Evolutionary conservation across 306 rosid genomes (phyloP), one percentile per base, ranked within the genome.

Genomic region (Alnus rubra): DNA sequence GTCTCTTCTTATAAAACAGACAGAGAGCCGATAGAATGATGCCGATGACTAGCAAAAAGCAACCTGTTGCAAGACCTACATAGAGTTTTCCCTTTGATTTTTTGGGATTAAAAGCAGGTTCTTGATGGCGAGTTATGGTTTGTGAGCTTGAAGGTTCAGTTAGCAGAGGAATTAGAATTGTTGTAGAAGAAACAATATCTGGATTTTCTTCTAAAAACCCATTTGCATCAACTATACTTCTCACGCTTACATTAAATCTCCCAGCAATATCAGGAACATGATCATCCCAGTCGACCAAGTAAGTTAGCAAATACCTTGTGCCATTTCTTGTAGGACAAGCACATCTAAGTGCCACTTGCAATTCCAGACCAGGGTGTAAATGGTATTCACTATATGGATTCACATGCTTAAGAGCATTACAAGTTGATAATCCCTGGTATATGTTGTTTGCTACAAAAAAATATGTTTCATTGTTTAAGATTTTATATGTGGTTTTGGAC

Each of bases 281-380:
- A 60, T 93, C 98, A 23, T 68, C 89, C 80, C 35, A 6, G 48
- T 76, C 55, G 69, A 87, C 82, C 11, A 85, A 52, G 76, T 84
- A 93, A 9, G 93, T 88, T 18, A 89, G 72, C 19, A 91, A 78
- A 79, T 75, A 88, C 78, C 74, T 80, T 54, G 76, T 81, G 71
- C 88, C 91, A 62, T 84, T 72, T 74, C 9, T 31, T 0, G 93
- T 85, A 5, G 97, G 92, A 81, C 96, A 91, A 78, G 98, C 92
- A 67, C 97, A 93, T 55, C 90, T 80, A 18, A 93, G 93, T 5
- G 93, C 89, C 28, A 91, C 97, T n/a, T 77, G 69, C 77, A 93
- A 52, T 53, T 73, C 67, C 81, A 83, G 19, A 31, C 89, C 86
- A 4, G 85, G 74, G 1, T 0, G 23, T 73, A 93, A 79, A 39